Base-by-base conservation (phyloP, 805 yeast species). In the Starmera quercuum region DNA sequence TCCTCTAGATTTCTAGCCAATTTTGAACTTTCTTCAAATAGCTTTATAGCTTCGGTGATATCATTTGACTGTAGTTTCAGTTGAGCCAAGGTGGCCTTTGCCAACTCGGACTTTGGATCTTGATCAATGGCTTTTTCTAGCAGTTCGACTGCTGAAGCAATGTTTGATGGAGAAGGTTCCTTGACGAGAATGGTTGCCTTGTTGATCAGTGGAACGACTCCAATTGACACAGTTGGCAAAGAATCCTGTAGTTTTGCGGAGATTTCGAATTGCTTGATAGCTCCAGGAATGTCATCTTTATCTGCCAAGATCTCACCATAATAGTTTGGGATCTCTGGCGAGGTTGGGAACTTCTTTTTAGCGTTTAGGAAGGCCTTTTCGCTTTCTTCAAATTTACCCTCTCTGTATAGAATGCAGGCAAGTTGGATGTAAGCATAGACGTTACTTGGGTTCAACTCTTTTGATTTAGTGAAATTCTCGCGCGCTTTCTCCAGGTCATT, bases 271-370 rank as follows among this genome's bases (percentile, higher is more conserved):
- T 86, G 88, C 53, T 76, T 75, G 39, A 75, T 60, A 37, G 97
- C 96, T 40, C 72, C 80, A 20, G 58, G 70, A 36, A 73, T 62
- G 47, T 83, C 85, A 54, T 81, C 82, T 49, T 72, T 72, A 56
- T 90, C 97, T 42, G 84, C 78, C 51, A 90, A 70, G 32, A 90
- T 80, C 66, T 92, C 98, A 53, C 97, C 98, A 55, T 79, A 87
- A 63, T 87, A 92, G 67, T 86, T 88, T 65, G 92, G 95, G 48
- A 87, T 82, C 59, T 86, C 96, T 36, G 97, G 85, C 34, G 83
- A 73, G 17, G 88, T 73, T 47, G 95, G 88, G 74, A 85, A 85
- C 57, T 71, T 71, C 57, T 70, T 66, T 52, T 73, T 76, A 24
- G 90, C 86, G 40, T 71, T 78, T 40, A 72, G 69, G 62, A 86